Percentiles rank a stretch among this genome's conserved stretches.
Evolutionary conservation across 108 stramenopile species (phyloP).

Genomic region (Discostella pseudostelligera): DNA sequence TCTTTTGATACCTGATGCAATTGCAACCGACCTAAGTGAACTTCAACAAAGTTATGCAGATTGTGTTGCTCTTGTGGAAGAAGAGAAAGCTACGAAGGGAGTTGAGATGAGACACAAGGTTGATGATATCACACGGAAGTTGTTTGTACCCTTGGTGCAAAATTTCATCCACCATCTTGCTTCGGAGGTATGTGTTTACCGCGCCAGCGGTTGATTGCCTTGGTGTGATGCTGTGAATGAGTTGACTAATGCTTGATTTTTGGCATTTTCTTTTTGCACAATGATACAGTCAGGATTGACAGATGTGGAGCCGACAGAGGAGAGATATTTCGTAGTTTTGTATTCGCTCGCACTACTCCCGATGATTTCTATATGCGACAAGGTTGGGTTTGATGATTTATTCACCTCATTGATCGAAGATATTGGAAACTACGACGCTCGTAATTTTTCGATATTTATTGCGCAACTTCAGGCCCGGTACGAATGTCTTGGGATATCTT

Average conservation of each 20-base stretch:
- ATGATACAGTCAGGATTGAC: slow-evolving; percentile 13
- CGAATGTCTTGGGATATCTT: slow-evolving; percentile 40
- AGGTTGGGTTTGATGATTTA: slow-evolving; percentile 19
- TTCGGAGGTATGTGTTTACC: slow-evolving; percentile 10
- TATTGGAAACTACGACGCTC: not conserved
- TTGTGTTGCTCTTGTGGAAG: slow-evolving; percentile 29
- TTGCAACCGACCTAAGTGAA: slow-evolving; percentile 39
- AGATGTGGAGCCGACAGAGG: not conserved
- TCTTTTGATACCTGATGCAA: slow-evolving; percentile 19
- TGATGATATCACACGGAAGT: slow-evolving; percentile 45
- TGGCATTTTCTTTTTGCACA: not conserved
- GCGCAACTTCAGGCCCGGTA: slow-evolving; percentile 29
- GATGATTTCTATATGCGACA: slow-evolving; percentile 39
- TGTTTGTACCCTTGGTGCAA: slow-evolving; percentile 63
- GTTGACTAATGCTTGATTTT: not conserved
- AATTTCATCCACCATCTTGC: slow-evolving; percentile 50
- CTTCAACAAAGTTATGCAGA: slow-evolving; percentile 42
- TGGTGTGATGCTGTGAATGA: not conserved
- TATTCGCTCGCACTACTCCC: slow-evolving; percentile 42
- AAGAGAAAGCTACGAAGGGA: slow-evolving; percentile 21
- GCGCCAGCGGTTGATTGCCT: not conserved
- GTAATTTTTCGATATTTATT: slow-evolving; percentile 13
- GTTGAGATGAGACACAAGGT: slow-evolving; percentile 37
- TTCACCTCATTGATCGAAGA: slow-evolving; percentile 24
- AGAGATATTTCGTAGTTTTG: slow-evolving; percentile 31